Conservation (phyloP, 257 asterid species). For the Lantana camara region DNA sequence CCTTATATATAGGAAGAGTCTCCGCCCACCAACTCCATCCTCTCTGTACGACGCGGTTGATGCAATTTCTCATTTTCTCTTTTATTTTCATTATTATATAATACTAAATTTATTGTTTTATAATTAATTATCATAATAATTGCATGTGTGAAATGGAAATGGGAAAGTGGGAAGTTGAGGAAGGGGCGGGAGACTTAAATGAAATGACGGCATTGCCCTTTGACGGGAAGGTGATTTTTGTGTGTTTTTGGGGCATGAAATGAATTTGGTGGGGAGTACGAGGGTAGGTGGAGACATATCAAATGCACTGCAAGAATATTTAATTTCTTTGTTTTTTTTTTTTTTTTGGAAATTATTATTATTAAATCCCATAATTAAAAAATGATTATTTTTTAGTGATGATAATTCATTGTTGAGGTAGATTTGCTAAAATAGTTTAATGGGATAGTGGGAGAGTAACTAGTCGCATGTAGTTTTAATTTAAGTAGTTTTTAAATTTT, state of each 20-base stretch:
- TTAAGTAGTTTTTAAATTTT: too few relatives aligned
- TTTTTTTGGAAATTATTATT: background rate
- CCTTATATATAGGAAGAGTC: constrained; percentile 26
- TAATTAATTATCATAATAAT: background rate
- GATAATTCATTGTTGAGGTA: background rate
- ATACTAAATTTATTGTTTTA: background rate
- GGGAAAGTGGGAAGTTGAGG: constrained; percentile 18
- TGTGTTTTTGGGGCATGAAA: background rate
- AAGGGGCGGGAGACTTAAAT: constrained; percentile 20
- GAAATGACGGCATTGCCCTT: constrained; percentile 28
- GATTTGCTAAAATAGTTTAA: background rate
- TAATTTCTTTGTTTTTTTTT: too few relatives aligned
- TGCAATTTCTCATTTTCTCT: constrained; percentile 21
- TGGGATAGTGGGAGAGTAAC: constrained; percentile 7
- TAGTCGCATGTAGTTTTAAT: background rate
- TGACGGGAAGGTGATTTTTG: constrained; percentile 16
- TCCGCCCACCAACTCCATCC: background rate
- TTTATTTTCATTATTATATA: too few relatives aligned
- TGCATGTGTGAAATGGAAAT: background rate
- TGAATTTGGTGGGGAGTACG: constrained; percentile 1
- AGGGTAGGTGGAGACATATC: constrained; percentile 26
- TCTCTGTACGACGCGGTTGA: constrained; percentile 22
- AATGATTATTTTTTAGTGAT: too few relatives aligned
- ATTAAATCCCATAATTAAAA: too few relatives aligned
- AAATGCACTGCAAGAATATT: too few relatives aligned